Evolutionary conservation across 2,329 filamentous ascomycete species (phyloP).

Genomic region (Akanthomyces muscarius): DNA sequence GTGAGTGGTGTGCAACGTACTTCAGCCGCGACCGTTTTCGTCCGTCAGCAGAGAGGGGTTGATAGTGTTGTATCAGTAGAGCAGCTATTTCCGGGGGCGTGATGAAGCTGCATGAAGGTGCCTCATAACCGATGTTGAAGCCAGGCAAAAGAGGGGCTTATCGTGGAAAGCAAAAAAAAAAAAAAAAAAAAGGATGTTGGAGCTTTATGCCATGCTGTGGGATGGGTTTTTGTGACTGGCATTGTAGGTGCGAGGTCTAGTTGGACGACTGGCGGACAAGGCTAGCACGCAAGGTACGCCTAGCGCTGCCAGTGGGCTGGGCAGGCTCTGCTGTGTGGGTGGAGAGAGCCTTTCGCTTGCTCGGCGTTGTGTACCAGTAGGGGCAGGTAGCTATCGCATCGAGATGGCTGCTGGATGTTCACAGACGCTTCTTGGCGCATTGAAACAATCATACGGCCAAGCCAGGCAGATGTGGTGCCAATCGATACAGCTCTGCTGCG

Average conservation of each 20-base stretch:
- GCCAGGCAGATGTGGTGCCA: not conserved
- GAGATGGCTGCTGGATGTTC: not conserved
- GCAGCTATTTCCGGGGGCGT: not conserved
- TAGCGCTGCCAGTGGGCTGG: not conserved
- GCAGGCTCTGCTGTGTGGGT: not conserved
- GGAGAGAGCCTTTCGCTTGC: not conserved
- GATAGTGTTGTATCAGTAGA: not conserved
- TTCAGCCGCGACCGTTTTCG: not conserved
- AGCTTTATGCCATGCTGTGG: not conserved
- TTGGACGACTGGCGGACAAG: not conserved
- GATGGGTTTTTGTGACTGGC: conserved; percentile 1
- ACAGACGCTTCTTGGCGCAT: not conserved
- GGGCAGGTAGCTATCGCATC: not conserved
- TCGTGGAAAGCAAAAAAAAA: not conserved
- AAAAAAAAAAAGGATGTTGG: not conserved
- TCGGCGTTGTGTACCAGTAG: not conserved
- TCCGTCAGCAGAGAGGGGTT: conserved; percentile 7
- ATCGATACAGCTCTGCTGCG: not conserved
- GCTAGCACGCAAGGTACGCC: not conserved
- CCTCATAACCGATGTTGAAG: not conserved
- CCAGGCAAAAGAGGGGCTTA: not conserved
- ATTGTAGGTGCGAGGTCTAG: not conserved
- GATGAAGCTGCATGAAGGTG: not conserved
- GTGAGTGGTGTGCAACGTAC: not conserved
- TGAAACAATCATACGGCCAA: not conserved